Conservation (phyloP, 371 early-diverging fungal species). For the Saksenaea vasiformis region DNA sequence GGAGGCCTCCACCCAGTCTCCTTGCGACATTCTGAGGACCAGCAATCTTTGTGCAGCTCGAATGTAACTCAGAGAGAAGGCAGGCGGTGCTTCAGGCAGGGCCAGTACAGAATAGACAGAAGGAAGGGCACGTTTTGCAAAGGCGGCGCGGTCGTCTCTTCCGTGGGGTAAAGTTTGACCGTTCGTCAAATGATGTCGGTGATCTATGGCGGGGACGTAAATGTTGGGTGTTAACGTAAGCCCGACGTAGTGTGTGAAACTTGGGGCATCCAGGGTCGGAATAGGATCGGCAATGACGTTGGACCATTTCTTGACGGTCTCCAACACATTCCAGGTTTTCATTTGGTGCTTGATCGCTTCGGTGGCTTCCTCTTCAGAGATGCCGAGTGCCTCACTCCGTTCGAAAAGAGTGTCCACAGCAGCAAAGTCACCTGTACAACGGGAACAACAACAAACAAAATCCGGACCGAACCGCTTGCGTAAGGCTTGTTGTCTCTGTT, state of each 20-base stretch:
- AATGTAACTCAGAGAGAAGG: conserved; percentile 30
- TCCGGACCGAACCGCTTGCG: conserved; percentile 36
- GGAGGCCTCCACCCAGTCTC: conserved; percentile 54
- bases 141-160: background rate
- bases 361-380: background rate
- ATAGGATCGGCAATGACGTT: conserved; percentile 16
- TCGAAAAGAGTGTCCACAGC: conserved; percentile 17
- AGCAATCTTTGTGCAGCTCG: conserved; percentile 26
- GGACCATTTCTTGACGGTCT: conserved; percentile 25
- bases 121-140: conserved; percentile 7
- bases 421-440: conserved; percentile 28
- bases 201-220: conserved; percentile 16
- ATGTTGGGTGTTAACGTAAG: conserved; percentile 34
- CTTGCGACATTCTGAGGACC: conserved; percentile 21
- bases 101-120: conserved; percentile 11
- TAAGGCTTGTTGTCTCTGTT: conserved; percentile 53
- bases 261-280: conserved; percentile 25
- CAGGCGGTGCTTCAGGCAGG: conserved; percentile 28
- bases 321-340: conserved; percentile 36
- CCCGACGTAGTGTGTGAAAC: conserved; percentile 37
- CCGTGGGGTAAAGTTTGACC: background rate
- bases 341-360: conserved; percentile 12
- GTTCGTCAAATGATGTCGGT: background rate
- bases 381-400: background rate
- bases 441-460: conserved; percentile 31